A percentile compares a stretch with the other conserved stretches of the same genome.
These are phyloP conservation scores for Didymella lethalis DNA, from an alignment of 2,329 filamentous ascomycete species.

Conservation along the genomic window DNA sequence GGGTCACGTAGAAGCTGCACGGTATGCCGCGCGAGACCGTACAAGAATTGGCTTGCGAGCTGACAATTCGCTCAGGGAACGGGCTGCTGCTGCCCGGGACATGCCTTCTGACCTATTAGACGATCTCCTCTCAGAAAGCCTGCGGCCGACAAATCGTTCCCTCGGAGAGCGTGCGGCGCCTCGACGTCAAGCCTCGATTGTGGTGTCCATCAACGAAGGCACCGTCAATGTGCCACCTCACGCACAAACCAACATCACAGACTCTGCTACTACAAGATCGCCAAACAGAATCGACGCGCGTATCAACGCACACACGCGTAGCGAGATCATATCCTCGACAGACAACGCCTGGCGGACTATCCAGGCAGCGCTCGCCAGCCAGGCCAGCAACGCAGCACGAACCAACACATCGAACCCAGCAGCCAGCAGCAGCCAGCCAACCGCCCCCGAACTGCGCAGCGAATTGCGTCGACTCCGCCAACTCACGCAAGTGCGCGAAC, in stretches of 20 bases:
- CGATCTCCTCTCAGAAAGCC: slow-evolving; percentile 32
- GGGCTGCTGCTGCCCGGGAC: slow-evolving; percentile 26
- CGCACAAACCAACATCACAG: slow-evolving; percentile 39
- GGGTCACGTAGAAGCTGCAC: slow-evolving; percentile 32
- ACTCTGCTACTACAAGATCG: slow-evolving; percentile 40
- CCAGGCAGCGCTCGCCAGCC: slow-evolving; percentile 55
- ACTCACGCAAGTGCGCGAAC: slow-evolving; percentile 48
- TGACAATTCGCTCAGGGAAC: slow-evolving; percentile 28
- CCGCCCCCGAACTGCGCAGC: slow-evolving; percentile 42
- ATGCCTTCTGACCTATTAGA: slow-evolving; percentile 19
- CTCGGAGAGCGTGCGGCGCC: slow-evolving; percentile 38
- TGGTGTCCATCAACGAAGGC: slow-evolving; percentile 46
- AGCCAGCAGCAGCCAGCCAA: slow-evolving; percentile 23
- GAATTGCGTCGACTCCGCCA: slow-evolving; percentile 49
- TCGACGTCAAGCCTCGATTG: slow-evolving; percentile 52
- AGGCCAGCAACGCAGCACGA: slow-evolving; percentile 29
- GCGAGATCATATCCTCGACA: slow-evolving; percentile 43
- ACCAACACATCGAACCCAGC: slow-evolving; percentile 19
- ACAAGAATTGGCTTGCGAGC: slow-evolving; percentile 8
- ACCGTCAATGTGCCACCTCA: slow-evolving; percentile 33
- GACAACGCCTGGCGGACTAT: slow-evolving; percentile 59
- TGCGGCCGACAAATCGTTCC: slow-evolving; percentile 31
- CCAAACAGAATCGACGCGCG: slow-evolving; percentile 45
- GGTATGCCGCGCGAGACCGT: slow-evolving; percentile 29
- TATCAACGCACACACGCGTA: slow-evolving; percentile 44